Base-by-base conservation (phyloP, 2,329 filamentous ascomycete species). In the Acarospora socialis region DNA sequence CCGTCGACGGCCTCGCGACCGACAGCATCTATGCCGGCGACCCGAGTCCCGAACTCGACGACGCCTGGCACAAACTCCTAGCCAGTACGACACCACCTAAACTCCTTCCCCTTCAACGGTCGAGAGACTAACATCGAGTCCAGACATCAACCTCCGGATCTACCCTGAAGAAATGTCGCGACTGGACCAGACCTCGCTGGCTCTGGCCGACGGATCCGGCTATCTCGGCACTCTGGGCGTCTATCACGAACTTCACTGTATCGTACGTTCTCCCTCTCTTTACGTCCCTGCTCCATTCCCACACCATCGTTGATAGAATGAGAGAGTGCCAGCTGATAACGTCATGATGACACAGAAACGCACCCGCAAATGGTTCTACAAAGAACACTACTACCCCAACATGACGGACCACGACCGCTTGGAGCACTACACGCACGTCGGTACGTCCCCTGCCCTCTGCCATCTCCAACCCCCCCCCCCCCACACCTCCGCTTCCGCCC, bases 201-300 rank as follows among this genome's bases (percentile, higher is more conserved):
- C 14, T 5, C 25, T 41, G 12, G 13, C 29, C 9, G 33, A 36
- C 12, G 33, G 33, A 3, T 32, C 33, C 4, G 36, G 38, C n/a
- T 36, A 36, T 32, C 16, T 41, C 13, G 36, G 28, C 5, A 38
- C 36, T 36, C 4, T 41, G 17, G 32, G 32, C 6, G 32, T 38
- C 3, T 34, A 30, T 21, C 38, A 41, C 22, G 32, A 36, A 12
- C 22, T 41, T 5, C 38, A 41, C 32, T 41, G 38, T 12, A 19
- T 38, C 10, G 35, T 38, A 12, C 5, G 36, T 38, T 8, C n/a
- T n/a, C n/a, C n/a, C 20, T 22, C 29, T 27, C 17, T 14, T 28
- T 23, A 10, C 7, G 10, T 7, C 5, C n/a, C 3, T 15, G n/a
- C 9, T 6, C 4, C 12, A 13, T 13, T 16, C 3, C 22, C 4